Percentiles rank a stretch among this genome's conserved stretches.
Evolutionary conservation across 805 yeast genomes (phyloP).

Genomic region (Yarrowia keelungensis): DNA sequence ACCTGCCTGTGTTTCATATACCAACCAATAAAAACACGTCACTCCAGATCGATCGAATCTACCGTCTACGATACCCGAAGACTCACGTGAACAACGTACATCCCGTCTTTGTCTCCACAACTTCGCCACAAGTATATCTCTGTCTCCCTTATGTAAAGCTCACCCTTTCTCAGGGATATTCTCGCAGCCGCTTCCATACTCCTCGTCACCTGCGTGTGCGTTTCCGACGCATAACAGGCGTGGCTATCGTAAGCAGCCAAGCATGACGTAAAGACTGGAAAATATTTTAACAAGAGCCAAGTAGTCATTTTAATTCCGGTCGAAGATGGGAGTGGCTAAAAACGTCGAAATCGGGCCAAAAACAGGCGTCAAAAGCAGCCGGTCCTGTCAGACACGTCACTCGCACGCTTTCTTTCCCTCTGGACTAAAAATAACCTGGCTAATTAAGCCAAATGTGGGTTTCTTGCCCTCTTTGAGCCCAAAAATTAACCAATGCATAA

Average conservation of each 20-base stretch:
- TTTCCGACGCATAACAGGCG: slow-evolving; percentile 29
- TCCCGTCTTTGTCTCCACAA: background rate
- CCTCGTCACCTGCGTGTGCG: background rate
- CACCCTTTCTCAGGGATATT: too few relatives aligned
- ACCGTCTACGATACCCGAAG: too few relatives aligned
- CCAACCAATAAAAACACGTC: too few relatives aligned
- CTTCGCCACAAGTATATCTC: too few relatives aligned
- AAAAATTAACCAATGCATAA: slow-evolving; percentile 4
- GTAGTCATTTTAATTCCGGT: background rate
- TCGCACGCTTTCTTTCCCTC: too few relatives aligned
- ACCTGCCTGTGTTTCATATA: too few relatives aligned
- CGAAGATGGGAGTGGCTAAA: too few relatives aligned
- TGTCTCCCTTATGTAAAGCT: too few relatives aligned
- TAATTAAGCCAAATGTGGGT: slow-evolving; percentile 8
- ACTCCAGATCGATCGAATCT: too few relatives aligned
- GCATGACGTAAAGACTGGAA: background rate
- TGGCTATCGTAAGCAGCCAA: slow-evolving; percentile 29
- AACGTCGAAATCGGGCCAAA: too few relatives aligned
- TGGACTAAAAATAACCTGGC: background rate
- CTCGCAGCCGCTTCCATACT: slow-evolving; percentile 2
- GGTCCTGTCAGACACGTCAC: too few relatives aligned
- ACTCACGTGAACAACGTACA: slow-evolving; percentile 6
- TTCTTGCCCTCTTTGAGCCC: slow-evolving; percentile 8
- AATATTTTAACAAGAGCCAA: background rate
- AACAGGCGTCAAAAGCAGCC: too few relatives aligned